A percentile compares a stretch with the other conserved stretches of the same genome.
These are phyloP conservation scores for Trypanosoma scelopori DNA, from an alignment of 208 protist genomes.

Conservation along the genomic window DNA sequence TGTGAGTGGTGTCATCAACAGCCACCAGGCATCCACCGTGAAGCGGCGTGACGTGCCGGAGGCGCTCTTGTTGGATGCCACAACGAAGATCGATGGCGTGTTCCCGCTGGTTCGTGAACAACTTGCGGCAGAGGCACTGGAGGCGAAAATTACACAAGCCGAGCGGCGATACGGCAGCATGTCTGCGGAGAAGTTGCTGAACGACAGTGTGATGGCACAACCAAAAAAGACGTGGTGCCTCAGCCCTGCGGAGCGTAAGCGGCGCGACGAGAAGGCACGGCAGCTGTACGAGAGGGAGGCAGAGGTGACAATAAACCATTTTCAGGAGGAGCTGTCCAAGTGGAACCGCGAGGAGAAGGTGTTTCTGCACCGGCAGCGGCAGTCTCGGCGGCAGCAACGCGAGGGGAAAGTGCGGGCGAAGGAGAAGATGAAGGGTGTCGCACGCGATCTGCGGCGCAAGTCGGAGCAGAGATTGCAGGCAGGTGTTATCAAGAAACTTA, in stretches of 20 bases:
- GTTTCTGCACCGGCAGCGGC: constrained; percentile 55
- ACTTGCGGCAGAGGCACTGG: constrained; percentile 73
- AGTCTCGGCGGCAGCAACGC: constrained; percentile 44
- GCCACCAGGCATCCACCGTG: constrained; percentile 70
- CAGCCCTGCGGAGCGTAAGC: constrained; percentile 63
- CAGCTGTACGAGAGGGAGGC: constrained; percentile 83
- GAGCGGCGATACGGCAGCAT: constrained; percentile 69
- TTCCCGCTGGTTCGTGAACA: constrained; percentile 57
- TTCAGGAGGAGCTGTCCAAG: constrained; percentile 77
- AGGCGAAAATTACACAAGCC: constrained; percentile 66
- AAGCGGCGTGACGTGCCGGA: constrained; percentile 77
- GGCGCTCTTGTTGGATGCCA: constrained; percentile 41
- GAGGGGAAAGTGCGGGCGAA: constrained; percentile 51
- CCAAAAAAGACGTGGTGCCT: constrained; percentile 77
- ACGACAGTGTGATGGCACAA: constrained; percentile 34
- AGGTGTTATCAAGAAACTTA: constrained; percentile 84
- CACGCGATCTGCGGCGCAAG: constrained; percentile 67
- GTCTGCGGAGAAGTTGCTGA: constrained; percentile 26
- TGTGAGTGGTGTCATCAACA: constrained; percentile 74
- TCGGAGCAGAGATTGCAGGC: constrained; percentile 77
- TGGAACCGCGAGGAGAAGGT: constrained; percentile 65
- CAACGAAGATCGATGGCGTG: constrained; percentile 39
- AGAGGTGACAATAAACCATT: constrained; percentile 80
- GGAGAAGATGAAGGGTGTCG: constrained; percentile 56
- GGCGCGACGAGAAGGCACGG: constrained; percentile 65